Base-by-base conservation (phyloP, 352 stramenopile species). In the Pythium brachiatum region DNA sequence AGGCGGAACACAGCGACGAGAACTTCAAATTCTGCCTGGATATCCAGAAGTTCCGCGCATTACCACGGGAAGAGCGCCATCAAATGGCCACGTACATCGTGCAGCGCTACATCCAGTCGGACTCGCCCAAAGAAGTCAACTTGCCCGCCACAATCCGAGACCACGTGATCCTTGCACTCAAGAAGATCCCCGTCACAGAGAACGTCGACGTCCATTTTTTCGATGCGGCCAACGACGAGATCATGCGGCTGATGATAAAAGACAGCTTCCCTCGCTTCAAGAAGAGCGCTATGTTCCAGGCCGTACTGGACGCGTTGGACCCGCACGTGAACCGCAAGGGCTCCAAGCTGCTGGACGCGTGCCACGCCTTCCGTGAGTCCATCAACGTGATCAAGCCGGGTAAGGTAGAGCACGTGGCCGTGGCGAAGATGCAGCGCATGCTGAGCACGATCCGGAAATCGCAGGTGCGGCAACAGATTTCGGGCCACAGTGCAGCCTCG, bases 241-340 rank as follows among this genome's bases (percentile, higher is more conserved):
- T 93, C 67, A 90, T 86, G 78, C 70, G 69, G n/a, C 66, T 92
- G 25, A 90, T 92, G 80, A 85, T 69, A 31, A 89, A 90, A 57
- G 82, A 93, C 68, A 90, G 78, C 32, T 92, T 93, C 52, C 80
- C 79, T 11, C 80, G 80, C 8, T 93, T 92, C 71, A 91, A 93
- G 61, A 89, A 88, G 62, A 88, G 78, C 57, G 58, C 72, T 1
- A 56, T 78, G 26, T 92, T 93, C 68, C 74, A 88, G 60, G 79
- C 64, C 29, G 68, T 92, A 8, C 63, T 93, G 15, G 74, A 90
- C 29, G 72, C 69, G 7, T 68, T 93, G 31, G 79, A 91, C 27
- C 79, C 81, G 9, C 76, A 88, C 53, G 70, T 79, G 12, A 87
- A 76, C 31, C 72, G 81, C 13, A 89, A 88, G 69, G 78, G 78